Percentiles rank a stretch among this genome's conserved stretches.
Evolutionary conservation across 75 land plant species (phyloP).

Genomic region (Larix kaempferi): DNA sequence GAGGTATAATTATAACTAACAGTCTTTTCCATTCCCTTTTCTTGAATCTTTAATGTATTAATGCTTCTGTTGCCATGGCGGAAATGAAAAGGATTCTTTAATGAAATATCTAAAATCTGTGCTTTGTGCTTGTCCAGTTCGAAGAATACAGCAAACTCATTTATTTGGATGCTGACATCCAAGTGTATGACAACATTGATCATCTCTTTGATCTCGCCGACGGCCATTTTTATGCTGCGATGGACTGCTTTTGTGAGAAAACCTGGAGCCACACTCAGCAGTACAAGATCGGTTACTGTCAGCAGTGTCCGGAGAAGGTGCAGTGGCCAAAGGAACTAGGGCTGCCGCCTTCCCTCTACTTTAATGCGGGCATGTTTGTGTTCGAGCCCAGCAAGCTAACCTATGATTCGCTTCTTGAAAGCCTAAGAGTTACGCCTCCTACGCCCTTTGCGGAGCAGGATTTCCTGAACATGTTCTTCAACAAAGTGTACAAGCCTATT

Average conservation of each 20-base stretch:
- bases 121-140: no score
- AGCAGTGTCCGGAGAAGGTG: conserved; percentile 47
- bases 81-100: no score
- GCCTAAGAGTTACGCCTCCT: conserved; percentile 37
- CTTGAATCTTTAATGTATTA: no score
- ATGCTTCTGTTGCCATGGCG: no score
- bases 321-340: conserved; percentile 33
- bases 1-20: conserved; percentile 17
- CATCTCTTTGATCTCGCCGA: conserved; percentile 11
- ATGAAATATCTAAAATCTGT: no score
- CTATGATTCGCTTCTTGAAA: conserved; percentile 23
- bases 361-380: conserved; percentile 67
- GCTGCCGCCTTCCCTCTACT: conserved; percentile 35
- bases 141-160: conserved; percentile 11
- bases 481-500: conserved; percentile 38
- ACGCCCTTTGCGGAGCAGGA: conserved; percentile 64
- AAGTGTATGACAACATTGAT: conserved; percentile 15
- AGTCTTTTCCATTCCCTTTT: no score
- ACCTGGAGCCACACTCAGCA: conserved; percentile 1
- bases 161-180: conserved; percentile 18
- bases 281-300: conserved; percentile 6
- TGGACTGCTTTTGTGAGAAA: conserved; percentile 16
- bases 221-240: conserved; percentile 12
- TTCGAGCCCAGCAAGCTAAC: conserved; percentile 38
- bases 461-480: conserved; percentile 60